Evolutionary conservation across 768 basidiomycete species (phyloP), one percentile per base, ranked within the genome.

Genomic region (Daedaleopsis nitida): DNA sequence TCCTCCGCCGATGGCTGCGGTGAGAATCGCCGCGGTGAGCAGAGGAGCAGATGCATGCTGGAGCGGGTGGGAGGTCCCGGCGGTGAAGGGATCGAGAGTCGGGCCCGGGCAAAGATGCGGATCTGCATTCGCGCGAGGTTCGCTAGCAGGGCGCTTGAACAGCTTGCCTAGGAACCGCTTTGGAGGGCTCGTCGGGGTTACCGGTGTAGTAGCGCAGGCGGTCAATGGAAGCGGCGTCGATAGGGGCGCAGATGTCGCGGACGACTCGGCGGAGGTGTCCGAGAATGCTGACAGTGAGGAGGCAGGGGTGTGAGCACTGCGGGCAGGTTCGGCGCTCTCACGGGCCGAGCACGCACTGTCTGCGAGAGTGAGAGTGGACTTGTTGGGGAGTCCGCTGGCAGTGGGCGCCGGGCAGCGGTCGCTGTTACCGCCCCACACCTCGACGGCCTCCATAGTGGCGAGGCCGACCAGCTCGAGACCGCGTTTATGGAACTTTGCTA

Each of bases 401-500:
- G n/a, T n/a, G 55, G 12, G 32, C 48, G 45, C 57, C 57, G 27
- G 37, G 65, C 34, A 65, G 64, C 27, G 55, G 62, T 52, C 19
- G 51, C 34, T 52, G 64, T 58, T 53, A 55, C 68, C 48, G 70
- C 81, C 84, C 84, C 88, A 54, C 3, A 94, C 84, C 69, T 95
- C 92, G 8, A 91, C 80, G 3, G 90, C 89, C 69, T 95, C 93
- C 2, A 94, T 75, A 17, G 88, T 67, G 5, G 86, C 91, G 5
- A 96, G 79, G 38, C 87, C 88, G 17, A 93, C 82, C 27, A 96
- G 75, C 70, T 95, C 93, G 55, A 72, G 51, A 16, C 70, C 72
- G 14, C 70, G 68, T 62, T 72, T 76, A 52, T 70, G 77, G 69
- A 92, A 94, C 64, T 84, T 88, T 5, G 92, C 91, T 42, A 94